Evolutionary conservation across 2,329 filamentous ascomycete species (phyloP).

Genomic region (Drechslerella dactyloides): DNA sequence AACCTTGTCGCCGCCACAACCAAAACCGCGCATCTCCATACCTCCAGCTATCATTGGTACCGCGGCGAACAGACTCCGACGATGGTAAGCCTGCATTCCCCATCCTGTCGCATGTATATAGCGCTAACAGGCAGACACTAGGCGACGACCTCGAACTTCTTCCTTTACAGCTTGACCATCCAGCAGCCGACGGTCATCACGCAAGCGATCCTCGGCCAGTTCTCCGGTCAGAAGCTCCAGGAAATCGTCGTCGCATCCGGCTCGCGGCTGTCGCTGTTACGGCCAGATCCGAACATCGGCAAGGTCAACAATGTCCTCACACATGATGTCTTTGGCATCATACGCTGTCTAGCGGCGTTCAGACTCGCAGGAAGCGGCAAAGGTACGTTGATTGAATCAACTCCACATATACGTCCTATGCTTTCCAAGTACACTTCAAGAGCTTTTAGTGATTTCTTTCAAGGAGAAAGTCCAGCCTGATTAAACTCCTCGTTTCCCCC

Average conservation of each 20-base stretch:
- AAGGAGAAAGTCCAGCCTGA: conserved; percentile 63
- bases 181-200: conserved; percentile 88
- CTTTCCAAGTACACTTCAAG: conserved; percentile 67
- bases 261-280: conserved; percentile 83
- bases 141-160: conserved; percentile 98
- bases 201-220: conserved; percentile 91
- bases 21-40: conserved; percentile 7
- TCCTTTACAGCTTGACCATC: conserved; percentile 96
- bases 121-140: conserved; percentile 58
- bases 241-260: conserved; percentile 94
- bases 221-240: conserved; percentile 94
- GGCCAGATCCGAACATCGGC: conserved; percentile 82
- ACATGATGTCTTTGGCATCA: conserved; percentile 95
- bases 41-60: conserved; percentile 2
- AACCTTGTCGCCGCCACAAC: conserved; percentile 33
- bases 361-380: conserved; percentile 91
- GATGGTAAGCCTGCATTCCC: conserved; percentile 23
- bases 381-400: conserved; percentile 70
- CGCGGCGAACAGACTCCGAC: conserved; percentile 7
- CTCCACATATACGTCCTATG: conserved; percentile 55
- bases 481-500: conserved; percentile 59
- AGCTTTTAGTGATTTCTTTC: conserved; percentile 66
- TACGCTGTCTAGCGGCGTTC: conserved; percentile 85
- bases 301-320: conserved; percentile 86
- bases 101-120: neutral